Evolutionary conservation across 2,329 filamentous ascomycete genomes (phyloP).

Genomic region (Fonsecaea pugnacius): DNA sequence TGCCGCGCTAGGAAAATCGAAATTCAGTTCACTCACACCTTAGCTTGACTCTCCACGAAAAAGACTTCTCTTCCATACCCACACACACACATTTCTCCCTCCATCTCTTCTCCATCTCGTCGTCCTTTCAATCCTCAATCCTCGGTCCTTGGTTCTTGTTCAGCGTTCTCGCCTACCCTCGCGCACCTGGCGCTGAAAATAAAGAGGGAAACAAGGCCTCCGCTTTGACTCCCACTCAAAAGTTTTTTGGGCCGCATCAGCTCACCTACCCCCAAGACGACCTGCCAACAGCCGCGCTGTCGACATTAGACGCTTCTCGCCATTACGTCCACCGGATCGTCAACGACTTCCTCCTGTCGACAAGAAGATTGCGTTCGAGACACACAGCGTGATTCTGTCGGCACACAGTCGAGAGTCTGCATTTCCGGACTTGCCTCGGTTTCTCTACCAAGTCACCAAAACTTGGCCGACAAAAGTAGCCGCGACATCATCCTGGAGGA

Average conservation of each 20-base stretch:
- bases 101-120: constrained; percentile 11
- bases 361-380: not conserved
- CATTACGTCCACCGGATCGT: not conserved
- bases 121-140: constrained; percentile 11
- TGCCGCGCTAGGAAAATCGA: constrained; percentile 33
- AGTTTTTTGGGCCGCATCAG: constrained; percentile 30
- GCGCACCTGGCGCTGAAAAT: constrained; percentile 15
- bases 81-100: constrained; percentile 24
- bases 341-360: not conserved
- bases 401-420: not conserved
- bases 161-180: constrained; percentile 23
- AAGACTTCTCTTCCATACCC: constrained; percentile 28
- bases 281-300: not conserved
- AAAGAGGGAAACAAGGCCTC: constrained; percentile 16
- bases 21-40: constrained; percentile 28
- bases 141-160: constrained; percentile 16
- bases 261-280: constrained; percentile 21
- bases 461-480: not conserved
- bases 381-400: not conserved
- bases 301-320: not conserved
- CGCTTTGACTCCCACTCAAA: constrained; percentile 27
- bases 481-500: not conserved
- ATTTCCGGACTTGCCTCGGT: constrained; percentile 1
- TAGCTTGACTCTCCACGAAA: constrained; percentile 25
- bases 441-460: not conserved